Evolutionary conservation across 208 protist species (phyloP).

Genomic region (Crithidia thermophila): DNA sequence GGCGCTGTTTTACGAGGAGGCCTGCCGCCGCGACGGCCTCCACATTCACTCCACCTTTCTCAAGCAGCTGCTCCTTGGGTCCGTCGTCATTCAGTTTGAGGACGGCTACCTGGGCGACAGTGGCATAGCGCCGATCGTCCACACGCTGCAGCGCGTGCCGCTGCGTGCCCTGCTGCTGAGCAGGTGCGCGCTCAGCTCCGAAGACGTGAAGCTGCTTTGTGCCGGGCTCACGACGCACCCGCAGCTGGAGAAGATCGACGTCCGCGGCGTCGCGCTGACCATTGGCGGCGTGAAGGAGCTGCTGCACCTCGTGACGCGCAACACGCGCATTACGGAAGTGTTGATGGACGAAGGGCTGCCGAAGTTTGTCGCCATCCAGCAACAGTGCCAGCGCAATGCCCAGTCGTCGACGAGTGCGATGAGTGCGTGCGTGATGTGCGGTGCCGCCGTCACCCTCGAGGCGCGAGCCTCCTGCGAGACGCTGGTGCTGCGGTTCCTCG

Average conservation of each 20-base stretch:
- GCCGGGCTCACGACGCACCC: slow-evolving; percentile 58
- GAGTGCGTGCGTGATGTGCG: slow-evolving; percentile 59
- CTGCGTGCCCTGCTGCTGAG: slow-evolving; percentile 56
- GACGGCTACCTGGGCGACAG: slow-evolving; percentile 82
- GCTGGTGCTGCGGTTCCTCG: slow-evolving; percentile 17
- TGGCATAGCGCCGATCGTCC: slow-evolving; percentile 70
- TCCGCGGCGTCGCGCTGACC: slow-evolving; percentile 65
- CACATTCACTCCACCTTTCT: slow-evolving; percentile 56
- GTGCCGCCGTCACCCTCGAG: slow-evolving; percentile 12
- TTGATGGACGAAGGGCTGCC: slow-evolving; percentile 63
- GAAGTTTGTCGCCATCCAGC: slow-evolving; percentile 68
- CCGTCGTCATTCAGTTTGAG: slow-evolving; percentile 67
- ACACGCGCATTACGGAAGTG: slow-evolving; percentile 59
- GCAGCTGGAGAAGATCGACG: slow-evolving; percentile 69
- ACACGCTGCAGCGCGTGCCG: slow-evolving; percentile 57
- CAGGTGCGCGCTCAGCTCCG: slow-evolving; percentile 46
- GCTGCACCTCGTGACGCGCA: slow-evolving; percentile 56
- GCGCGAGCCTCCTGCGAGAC: slow-evolving; percentile 23
- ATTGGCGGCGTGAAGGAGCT: slow-evolving; percentile 58
- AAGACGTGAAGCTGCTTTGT: slow-evolving; percentile 57
- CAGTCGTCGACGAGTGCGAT: slow-evolving; percentile 29
- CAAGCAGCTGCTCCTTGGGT: slow-evolving; percentile 52
- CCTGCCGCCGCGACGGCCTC: slow-evolving; percentile 38
- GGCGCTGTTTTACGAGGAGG: slow-evolving; percentile 58
- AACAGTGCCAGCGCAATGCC: slow-evolving; percentile 68